A percentile compares a stretch with the other conserved stretches of the same genome.
Evolutionary conservation across 257 asterid species (phyloP).

Genomic region (Fraxinus quadrangulata): DNA sequence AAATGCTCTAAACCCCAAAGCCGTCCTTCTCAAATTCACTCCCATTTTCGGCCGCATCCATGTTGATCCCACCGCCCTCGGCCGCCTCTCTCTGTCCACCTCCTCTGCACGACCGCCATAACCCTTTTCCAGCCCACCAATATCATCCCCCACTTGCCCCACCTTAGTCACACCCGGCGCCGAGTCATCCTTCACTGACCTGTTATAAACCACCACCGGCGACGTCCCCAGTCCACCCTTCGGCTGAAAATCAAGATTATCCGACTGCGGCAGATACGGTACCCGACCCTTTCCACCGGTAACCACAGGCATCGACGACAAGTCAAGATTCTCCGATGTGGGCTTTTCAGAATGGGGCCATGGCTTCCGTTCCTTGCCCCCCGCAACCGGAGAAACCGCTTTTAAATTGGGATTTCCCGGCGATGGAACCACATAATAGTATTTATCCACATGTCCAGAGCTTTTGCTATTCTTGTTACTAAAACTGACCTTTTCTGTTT

Average conservation of each 20-base stretch:
- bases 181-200: conserved; percentile 48
- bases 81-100: conserved; percentile 43
- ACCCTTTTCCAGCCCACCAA: conserved; percentile 46
- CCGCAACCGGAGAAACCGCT: conserved; percentile 27
- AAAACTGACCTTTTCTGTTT: conserved; percentile 31
- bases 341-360: conserved; percentile 48
- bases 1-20: conserved; percentile 59
- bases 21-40: conserved; percentile 38
- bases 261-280: conserved; percentile 31
- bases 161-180: conserved; percentile 42
- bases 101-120: conserved; percentile 32
- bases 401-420: conserved; percentile 36
- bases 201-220: conserved; percentile 35
- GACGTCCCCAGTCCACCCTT: conserved; percentile 18
- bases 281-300: conserved; percentile 24
- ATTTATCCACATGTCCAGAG: conserved; percentile 50
- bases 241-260: conserved; percentile 32
- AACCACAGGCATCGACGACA: conserved; percentile 34
- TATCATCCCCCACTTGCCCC: conserved; percentile 35
- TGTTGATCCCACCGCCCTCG: conserved; percentile 41
- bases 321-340: conserved; percentile 39
- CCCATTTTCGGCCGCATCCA: conserved; percentile 38
- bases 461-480: conserved; percentile 37
- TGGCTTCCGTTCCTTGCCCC: conserved; percentile 26
- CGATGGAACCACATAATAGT: conserved; percentile 44